These are phyloP conservation scores for Xerocomus amazonicus DNA, from an alignment of 1,284 basidiomycete genomes.

Conservation along the genomic window DNA sequence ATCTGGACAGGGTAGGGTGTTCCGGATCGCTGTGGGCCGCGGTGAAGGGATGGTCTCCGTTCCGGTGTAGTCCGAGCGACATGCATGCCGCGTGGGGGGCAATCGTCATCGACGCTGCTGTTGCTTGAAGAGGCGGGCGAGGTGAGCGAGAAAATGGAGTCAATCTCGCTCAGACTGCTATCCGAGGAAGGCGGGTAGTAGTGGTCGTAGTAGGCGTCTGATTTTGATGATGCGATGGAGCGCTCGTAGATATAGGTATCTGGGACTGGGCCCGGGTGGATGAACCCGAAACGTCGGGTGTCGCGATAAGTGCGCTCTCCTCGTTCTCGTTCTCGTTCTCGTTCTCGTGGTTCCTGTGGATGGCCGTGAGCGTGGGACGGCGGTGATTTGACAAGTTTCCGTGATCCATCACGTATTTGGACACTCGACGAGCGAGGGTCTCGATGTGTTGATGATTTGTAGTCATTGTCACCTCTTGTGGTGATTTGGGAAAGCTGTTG, in stretches of 20 bases:
- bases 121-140: conserved; percentile 47
- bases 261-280: conserved; percentile 42
- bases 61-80: conserved; percentile 21
- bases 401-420: conserved; percentile 20
- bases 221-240: conserved; percentile 48
- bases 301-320: conserved; percentile 25
- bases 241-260: conserved; percentile 58
- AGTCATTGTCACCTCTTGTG: conserved; percentile 44
- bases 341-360: conserved; percentile 24
- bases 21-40: conserved; percentile 23
- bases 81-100: conserved; percentile 27
- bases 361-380: conserved; percentile 25
- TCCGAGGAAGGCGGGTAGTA: conserved; percentile 45
- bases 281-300: conserved; percentile 33
- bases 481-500: conserved; percentile 30
- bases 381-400: conserved; percentile 28
- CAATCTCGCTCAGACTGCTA: conserved; percentile 36
- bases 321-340: conserved; percentile 16
- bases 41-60: conserved; percentile 22
- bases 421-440: conserved; percentile 23
- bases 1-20: conserved; percentile 22
- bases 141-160: conserved; percentile 38
- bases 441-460: conserved; percentile 34
- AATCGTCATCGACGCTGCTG: conserved; percentile 46
- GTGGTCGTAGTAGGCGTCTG: conserved; percentile 41